Evolutionary conservation across 345 rosid species (phyloP).

Genomic region (Nasturtium officinale): DNA sequence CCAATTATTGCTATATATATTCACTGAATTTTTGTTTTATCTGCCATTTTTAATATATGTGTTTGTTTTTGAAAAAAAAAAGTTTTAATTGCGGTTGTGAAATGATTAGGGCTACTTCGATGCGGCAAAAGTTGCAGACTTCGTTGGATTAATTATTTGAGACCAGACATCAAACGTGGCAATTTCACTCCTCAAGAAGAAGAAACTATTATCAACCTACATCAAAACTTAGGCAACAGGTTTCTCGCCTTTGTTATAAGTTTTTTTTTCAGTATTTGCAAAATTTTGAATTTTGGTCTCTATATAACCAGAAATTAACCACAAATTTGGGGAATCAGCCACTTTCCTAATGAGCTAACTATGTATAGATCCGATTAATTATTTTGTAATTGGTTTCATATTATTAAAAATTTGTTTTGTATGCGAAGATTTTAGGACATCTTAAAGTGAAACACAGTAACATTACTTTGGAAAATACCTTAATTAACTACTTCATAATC

Average conservation of each 20-base stretch:
- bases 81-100: conserved; percentile 24
- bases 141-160: conserved; percentile 67
- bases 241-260: conserved; percentile 20
- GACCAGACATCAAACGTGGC: conserved; percentile 61
- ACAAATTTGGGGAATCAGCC: background rate
- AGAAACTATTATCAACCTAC: conserved; percentile 50
- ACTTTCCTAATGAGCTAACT: background rate
- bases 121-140: conserved; percentile 76
- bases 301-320: background rate
- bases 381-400: background rate
- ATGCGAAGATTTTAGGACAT: background rate
- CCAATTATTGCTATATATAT: background rate
- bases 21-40: background rate
- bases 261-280: background rate
- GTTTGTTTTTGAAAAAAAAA: too few species aligned
- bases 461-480: background rate
- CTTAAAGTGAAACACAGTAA: background rate
- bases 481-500: background rate
- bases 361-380: background rate
- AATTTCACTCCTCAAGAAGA: conserved; percentile 57
- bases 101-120: conserved; percentile 53
- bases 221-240: conserved; percentile 55
- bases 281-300: background rate
- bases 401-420: background rate
- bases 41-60: too few species aligned